Evolutionary conservation across 495 filamentous ascomycete species (phyloP).

Genomic region (Lepidopterella palustris): DNA sequence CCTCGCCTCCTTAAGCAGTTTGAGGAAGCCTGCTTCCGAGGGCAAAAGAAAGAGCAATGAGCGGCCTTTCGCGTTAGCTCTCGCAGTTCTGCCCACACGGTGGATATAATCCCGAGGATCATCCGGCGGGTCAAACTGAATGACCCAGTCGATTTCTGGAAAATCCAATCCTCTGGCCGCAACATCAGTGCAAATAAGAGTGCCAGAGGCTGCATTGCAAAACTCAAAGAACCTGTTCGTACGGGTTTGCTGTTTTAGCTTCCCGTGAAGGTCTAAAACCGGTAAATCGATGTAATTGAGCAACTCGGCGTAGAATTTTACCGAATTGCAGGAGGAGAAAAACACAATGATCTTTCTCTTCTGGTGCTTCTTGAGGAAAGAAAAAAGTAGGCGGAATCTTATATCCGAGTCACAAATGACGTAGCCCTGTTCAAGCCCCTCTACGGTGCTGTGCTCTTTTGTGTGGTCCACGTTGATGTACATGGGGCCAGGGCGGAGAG

Average conservation of each 20-base stretch:
- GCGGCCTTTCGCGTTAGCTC: constrained; percentile 72
- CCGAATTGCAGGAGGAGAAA: constrained; percentile 86
- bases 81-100: constrained; percentile 91
- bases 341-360: constrained; percentile 98
- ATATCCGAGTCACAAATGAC: constrained; percentile 89
- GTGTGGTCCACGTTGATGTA: constrained; percentile 89
- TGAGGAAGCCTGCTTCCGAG: constrained; percentile 84
- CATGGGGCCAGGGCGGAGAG: constrained; percentile 80
- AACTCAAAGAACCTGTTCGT: constrained; percentile 99
- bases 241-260: constrained; percentile 95
- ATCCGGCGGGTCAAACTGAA: constrained; percentile 92
- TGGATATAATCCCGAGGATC: constrained; percentile 92
- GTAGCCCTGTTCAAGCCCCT: constrained; percentile 91
- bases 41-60: constrained; percentile 90
- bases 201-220: constrained; percentile 86
- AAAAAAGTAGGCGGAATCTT: constrained; percentile 89
- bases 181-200: constrained; percentile 92
- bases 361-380: constrained; percentile 84
- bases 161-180: constrained; percentile 93
- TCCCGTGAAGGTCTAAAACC: constrained; percentile 80
- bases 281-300: constrained; percentile 70
- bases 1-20: constrained; percentile 82
- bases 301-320: constrained; percentile 86
- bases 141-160: constrained; percentile 88
- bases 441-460: constrained; percentile 79